Base-by-base conservation (phyloP, 805 yeast genomes). In the Sugiyamaella smithiae region DNA sequence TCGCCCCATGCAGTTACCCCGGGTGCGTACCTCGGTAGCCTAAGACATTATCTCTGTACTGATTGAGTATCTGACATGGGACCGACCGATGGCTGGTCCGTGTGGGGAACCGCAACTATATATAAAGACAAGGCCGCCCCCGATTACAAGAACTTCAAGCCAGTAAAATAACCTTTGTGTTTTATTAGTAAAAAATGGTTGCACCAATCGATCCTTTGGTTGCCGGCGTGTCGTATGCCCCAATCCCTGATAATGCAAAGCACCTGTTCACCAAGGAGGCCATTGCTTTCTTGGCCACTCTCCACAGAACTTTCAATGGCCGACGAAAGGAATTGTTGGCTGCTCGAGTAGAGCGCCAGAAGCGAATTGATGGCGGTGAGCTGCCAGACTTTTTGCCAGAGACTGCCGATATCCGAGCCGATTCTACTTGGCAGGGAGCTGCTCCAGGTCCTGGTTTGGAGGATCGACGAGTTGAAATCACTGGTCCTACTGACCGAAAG, bases 401-500 rank as follows among this genome's bases (percentile, higher is more conserved):
- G 62, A 82, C 88, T 40, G 69, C 67, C 52, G 64, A 73, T 61
- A 77, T 82, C 58, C 74, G 88, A 60, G 78, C 81, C 38, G 84
- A 82, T 64, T 76, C 81, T 29, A 72, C 80, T 36, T 82, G 88
- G 88, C 80, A 78, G 52, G 88, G 87, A 28, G 84, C 88, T 22
- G 74, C 79, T 40, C 79, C 81, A 51, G 86, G 82, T 37, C 80
- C 78, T 16, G 88, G 88, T 17, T 74, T 82, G 50, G 77, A 74
- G 60, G 88, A 83, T 73, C 76, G 88, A 62, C 75, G 88, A 57
- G 86, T 81, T 49, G 88, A 82, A 66, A 82, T 82, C 67, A 82
- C 88, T 43, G 88, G 88, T 33, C 88, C 88, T 40, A 80, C 86
- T 41, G 88, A 82, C 67, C 74, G 87, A 53, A 82, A 82, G 65